phyloP scores from a whole-genome alignment of 2,329 filamentous ascomycete genomes.

The Escovopsis weberi region DNA sequence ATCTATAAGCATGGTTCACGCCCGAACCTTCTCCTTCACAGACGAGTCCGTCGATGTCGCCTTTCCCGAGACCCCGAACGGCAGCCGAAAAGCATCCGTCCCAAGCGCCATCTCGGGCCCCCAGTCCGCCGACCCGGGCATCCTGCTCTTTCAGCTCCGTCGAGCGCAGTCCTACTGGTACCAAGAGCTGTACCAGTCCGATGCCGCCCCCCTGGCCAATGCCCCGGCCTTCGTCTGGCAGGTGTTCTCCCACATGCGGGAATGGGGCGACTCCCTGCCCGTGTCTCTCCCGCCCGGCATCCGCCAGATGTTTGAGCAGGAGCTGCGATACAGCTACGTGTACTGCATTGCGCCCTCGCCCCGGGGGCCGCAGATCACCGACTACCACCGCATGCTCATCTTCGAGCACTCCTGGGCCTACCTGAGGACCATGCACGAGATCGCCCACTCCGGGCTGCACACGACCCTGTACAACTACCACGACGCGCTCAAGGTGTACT shows the following conservation, averaged over 20 bases:
- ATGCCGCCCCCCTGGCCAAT: conserved; percentile 47
- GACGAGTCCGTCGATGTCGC: conserved; percentile 75
- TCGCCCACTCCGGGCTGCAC: conserved; percentile 44
- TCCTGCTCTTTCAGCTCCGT: conserved; percentile 71
- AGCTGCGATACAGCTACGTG: conserved; percentile 80
- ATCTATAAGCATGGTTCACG: conserved; percentile 77
- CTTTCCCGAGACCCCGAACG: conserved; percentile 44
- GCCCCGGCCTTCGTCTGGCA: conserved; percentile 61
- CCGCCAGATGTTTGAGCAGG: conserved; percentile 68
- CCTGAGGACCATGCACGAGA: conserved; percentile 55
- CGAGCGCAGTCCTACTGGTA: conserved; percentile 81
- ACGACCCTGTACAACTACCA: conserved; percentile 69
- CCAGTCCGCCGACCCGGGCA: conserved; percentile 50
- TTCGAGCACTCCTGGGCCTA: conserved; percentile 83
- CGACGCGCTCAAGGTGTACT: conserved; percentile 74
- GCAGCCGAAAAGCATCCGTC: conserved; percentile 27
- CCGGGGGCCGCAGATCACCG: conserved; percentile 54
- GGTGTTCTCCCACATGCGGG: conserved; percentile 59
- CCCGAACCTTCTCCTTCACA: conserved; percentile 81
- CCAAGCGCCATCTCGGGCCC: conserved; percentile 28
- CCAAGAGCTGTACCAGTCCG: conserved; percentile 71
- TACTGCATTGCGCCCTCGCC: conserved; percentile 75
- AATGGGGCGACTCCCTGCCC: conserved; percentile 71
- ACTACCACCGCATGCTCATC: conserved; percentile 66
- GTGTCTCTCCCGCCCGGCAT: conserved; percentile 48